phyloP scores from a whole-genome alignment of 208 protist genomes.

The Wallacemonas sp. region DNA sequence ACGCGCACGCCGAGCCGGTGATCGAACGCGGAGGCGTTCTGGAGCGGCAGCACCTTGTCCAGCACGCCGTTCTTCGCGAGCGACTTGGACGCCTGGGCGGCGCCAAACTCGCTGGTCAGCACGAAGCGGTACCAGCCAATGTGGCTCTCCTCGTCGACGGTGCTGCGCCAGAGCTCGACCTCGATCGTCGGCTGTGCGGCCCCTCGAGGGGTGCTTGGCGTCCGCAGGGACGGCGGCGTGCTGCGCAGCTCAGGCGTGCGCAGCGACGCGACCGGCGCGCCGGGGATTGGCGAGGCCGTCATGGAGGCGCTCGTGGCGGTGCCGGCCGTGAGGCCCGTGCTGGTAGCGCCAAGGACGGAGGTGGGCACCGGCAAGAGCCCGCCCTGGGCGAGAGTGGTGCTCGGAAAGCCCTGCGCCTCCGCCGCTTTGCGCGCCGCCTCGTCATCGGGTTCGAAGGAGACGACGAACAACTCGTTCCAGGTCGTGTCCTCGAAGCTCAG shows the following conservation, averaged over 20 bases:
- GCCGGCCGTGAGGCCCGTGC: no score
- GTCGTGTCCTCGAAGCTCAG: conserved; percentile 6
- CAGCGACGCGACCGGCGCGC: no score
- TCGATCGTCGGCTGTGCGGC: conserved; percentile 31
- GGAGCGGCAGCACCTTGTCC: conserved; percentile 9
- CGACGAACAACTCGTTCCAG: conserved; percentile 62
- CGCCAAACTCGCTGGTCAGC: conserved; percentile 33
- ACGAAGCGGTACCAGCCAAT: conserved; percentile 43
- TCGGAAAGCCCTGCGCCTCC: background rate
- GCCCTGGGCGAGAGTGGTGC: no score
- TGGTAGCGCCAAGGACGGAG: background rate
- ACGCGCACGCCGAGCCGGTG: conserved; percentile 33
- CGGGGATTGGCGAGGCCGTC: background rate
- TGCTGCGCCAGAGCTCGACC: conserved; percentile 66
- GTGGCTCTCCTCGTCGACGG: conserved; percentile 32
- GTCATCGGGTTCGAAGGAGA: conserved; percentile 21
- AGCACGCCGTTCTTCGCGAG: background rate
- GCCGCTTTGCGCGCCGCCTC: background rate
- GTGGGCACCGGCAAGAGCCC: background rate
- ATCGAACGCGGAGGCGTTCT: conserved; percentile 8
- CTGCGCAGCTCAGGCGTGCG: background rate
- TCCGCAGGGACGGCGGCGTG: conserved; percentile 2
- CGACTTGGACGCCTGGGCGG: background rate
- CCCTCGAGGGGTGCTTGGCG: background rate
- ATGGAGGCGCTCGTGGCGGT: no score